Conservation (phyloP, 2,329 filamentous ascomycete species). For the Emericellopsis atlantica region DNA sequence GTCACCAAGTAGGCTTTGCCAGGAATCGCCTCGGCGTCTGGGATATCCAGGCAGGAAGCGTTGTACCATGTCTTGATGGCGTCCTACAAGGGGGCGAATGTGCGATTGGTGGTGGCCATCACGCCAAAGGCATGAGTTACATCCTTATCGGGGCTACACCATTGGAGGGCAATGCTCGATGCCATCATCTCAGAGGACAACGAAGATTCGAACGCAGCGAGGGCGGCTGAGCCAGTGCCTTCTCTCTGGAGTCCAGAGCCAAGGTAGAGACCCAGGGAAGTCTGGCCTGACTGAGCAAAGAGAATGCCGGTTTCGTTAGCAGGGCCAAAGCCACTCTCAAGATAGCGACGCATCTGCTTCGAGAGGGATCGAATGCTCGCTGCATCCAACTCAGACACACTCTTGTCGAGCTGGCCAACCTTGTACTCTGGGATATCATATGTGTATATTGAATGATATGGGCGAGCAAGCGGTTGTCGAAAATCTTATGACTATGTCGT, state of each 20-base stretch:
- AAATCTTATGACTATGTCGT: neutral
- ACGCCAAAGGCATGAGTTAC: constrained; percentile 19
- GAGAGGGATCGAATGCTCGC: constrained; percentile 10
- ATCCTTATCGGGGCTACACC: constrained; percentile 16
- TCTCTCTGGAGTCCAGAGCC: constrained; percentile 15
- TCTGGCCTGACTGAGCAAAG: constrained; percentile 14
- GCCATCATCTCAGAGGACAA: constrained; percentile 10
- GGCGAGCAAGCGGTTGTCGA: neutral
- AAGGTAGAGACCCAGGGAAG: constrained; percentile 21
- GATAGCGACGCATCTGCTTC: constrained; percentile 15
- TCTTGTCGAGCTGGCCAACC: constrained; percentile 14
- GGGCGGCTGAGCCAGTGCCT: constrained; percentile 12
- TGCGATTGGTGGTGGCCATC: constrained; percentile 16
- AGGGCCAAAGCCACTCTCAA: constrained; percentile 10
- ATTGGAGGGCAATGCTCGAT: constrained; percentile 20
- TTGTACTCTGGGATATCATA: constrained; percentile 6
- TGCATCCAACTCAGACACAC: constrained; percentile 6
- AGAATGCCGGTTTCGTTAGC: constrained; percentile 11
- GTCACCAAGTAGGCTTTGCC: constrained; percentile 11
- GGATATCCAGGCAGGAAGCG: constrained; percentile 12
- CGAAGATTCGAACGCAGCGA: constrained; percentile 13
- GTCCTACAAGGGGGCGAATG: constrained; percentile 15
- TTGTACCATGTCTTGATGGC: constrained; percentile 15
- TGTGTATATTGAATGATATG: neutral
- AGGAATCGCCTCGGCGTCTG: constrained; percentile 6